phyloP scores from a whole-genome alignment of 2,329 filamentous ascomycete genomes.

The Phialocephala sp. region DNA sequence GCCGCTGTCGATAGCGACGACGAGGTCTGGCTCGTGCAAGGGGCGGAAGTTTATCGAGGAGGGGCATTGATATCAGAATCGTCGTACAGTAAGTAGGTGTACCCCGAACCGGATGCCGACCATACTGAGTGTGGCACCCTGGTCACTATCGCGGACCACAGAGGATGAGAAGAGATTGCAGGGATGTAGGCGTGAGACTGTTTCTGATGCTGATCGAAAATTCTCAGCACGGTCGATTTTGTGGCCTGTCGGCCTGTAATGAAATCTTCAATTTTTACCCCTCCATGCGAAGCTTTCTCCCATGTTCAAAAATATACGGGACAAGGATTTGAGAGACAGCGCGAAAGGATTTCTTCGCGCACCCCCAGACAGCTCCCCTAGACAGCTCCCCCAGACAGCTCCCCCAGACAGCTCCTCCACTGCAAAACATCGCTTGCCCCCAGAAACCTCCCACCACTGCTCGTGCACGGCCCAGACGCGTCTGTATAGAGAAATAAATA shows the following conservation, averaged over 20 bases:
- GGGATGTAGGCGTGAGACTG: constrained; percentile 18
- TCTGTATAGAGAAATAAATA: not conserved
- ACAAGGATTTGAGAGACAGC: too few species aligned
- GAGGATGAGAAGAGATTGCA: not conserved
- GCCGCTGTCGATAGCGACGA: not conserved
- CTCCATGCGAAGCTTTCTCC: constrained; percentile 10
- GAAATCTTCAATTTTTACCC: constrained; percentile 3
- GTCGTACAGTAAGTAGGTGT: too few species aligned
- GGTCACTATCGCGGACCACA: not conserved
- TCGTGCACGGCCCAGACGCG: not conserved
- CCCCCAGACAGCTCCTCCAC: too few species aligned
- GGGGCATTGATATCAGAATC: not conserved
- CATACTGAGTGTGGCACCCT: not conserved
- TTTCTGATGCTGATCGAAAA: constrained; percentile 3
- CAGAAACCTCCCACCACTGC: not conserved
- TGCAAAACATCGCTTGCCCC: not conserved
- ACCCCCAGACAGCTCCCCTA: too few species aligned
- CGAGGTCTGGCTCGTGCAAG: constrained; percentile 9
- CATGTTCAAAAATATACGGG: not conserved
- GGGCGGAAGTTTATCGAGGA: constrained; percentile 6
- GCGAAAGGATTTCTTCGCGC: too few species aligned
- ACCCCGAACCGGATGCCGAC: not conserved
- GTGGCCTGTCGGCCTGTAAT: not conserved
- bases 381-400: too few species aligned
- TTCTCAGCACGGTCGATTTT: not conserved